Percentiles rank a stretch among this genome's conserved stretches.
These are phyloP conservation scores for Pyricularia grisea DNA, from an alignment of 2,329 filamentous ascomycete species.

Conservation along the genomic window DNA sequence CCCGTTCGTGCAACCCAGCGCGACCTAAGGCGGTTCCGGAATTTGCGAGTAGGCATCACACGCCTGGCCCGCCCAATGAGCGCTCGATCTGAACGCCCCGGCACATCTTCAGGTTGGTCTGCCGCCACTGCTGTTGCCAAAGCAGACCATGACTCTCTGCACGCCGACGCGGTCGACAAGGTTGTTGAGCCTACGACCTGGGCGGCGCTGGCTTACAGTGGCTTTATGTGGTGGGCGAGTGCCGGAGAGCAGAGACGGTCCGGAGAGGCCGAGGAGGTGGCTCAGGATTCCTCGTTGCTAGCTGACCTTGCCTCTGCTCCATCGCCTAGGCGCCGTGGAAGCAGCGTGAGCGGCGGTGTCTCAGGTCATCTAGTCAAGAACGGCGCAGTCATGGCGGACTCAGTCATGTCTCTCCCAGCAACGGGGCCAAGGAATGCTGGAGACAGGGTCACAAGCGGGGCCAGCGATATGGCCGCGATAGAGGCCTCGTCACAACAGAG, in stretches of 20 bases:
- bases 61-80: conserved; percentile 23
- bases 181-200: conserved; percentile 56
- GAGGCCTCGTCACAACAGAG: not conserved
- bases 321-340: conserved; percentile 7
- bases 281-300: conserved; percentile 45
- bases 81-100: conserved; percentile 4
- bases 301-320: conserved; percentile 35
- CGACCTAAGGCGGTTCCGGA: conserved; percentile 71
- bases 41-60: conserved; percentile 55
- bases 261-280: conserved; percentile 49
- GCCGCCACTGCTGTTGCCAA: conserved; percentile 11
- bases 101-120: conserved; percentile 7
- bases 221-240: conserved; percentile 87
- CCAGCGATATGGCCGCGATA: not conserved
- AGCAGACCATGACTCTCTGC: conserved; percentile 22
- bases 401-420: conserved; percentile 32
- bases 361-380: not conserved
- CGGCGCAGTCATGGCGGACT: conserved; percentile 24
- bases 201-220: conserved; percentile 68
- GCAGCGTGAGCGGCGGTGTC: conserved; percentile 6
- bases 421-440: conserved; percentile 16
- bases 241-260: conserved; percentile 62
- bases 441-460: conserved; percentile 11
- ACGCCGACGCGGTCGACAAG: conserved; percentile 40
- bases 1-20: conserved; percentile 80